Conservation (phyloP, 257 asterid genomes). For the Pogostemon cablin region DNA sequence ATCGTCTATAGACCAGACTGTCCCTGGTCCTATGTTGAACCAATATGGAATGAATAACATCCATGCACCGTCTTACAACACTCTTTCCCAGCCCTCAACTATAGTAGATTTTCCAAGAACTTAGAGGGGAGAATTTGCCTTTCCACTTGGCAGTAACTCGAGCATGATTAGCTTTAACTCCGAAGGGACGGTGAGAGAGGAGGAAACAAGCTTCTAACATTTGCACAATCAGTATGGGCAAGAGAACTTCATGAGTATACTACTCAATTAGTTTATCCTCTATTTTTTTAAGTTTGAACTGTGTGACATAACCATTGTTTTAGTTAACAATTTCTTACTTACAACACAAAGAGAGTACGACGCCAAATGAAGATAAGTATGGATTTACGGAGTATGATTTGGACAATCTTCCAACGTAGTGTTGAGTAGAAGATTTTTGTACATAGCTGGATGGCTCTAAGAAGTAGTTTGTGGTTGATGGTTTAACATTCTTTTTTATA, state of each 20-base stretch:
- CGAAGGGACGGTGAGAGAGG: slow-evolving; percentile 41
- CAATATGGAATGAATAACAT: slow-evolving; percentile 46
- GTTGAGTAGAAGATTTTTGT: slow-evolving; percentile 39
- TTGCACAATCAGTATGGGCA: slow-evolving; percentile 57
- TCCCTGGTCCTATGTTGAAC: slow-evolving; percentile 40
- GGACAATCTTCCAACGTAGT: slow-evolving; percentile 62
- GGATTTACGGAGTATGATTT: slow-evolving; percentile 62
- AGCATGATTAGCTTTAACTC: slow-evolving; percentile 33
- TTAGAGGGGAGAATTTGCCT: slow-evolving; percentile 38
- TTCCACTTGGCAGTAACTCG: slow-evolving; percentile 43
- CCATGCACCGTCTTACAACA: slow-evolving; percentile 39
- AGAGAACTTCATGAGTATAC: slow-evolving; percentile 74
- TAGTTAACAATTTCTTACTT: not conserved
- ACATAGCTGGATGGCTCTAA: slow-evolving; percentile 41
- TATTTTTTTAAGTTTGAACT: slow-evolving; percentile 5
- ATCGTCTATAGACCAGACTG: slow-evolving; percentile 45
- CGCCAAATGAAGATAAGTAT: slow-evolving; percentile 55
- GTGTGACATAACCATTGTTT: not conserved
- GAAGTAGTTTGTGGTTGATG: slow-evolving; percentile 33
- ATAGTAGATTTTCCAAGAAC: slow-evolving; percentile 57
- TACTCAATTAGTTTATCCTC: slow-evolving; percentile 59
- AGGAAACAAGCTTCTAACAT: slow-evolving; percentile 48
- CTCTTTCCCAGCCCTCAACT: slow-evolving; percentile 49
- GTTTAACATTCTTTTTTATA: slow-evolving; percentile 7
- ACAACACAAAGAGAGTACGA: slow-evolving; percentile 57